Evolutionary conservation across 2,329 filamentous ascomycete genomes (phyloP), one percentile per base, ranked within the genome.

Genomic region (Didymella sp.): DNA sequence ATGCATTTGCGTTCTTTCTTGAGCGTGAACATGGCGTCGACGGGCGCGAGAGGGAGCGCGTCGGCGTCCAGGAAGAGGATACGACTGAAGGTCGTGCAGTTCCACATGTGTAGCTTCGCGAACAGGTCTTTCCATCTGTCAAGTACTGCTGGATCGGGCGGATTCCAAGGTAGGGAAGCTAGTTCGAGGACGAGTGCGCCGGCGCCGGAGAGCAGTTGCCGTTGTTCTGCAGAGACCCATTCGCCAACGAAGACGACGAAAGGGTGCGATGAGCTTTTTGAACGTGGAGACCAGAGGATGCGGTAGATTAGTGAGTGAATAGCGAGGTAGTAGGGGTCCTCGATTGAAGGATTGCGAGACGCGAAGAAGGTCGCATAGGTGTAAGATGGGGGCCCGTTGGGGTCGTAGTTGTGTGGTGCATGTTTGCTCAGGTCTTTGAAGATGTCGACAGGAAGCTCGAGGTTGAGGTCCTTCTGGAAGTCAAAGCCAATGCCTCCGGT

Each of bases 71-170:
- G 58, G 49, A 73, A 76, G 0, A 71, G 38, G 15, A 75, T 68
- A 19, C 66, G 66, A n/a, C 48, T 51, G 46, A 74, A 76, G 2
- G 71, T 64, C 0, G 65, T 71, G 46, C 74, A 67, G 7, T 63
- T 65, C 72, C 71, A 76, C 70, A 76, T 75, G 58, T 74, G 64
- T 17, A 76, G 63, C 42, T 76, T 75, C 5, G 72, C 68, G 51
- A 76, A 76, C 3, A 74, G 69, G 41, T 76, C 71, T 49, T 65
- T 69, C 70, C 72, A 75, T 2, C 73, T 62, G 19, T 59, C 51
- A 30, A 68, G 62, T 7, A 68, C 59, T 9, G 63, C 64, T 1
- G 53, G 30, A 4, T 61, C 58, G 19, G 69, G 65, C 22, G 70
- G 70, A 8, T 67, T 60, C 70, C 71, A 75, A 11, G 65, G 57